A percentile compares a stretch with the other conserved stretches of the same genome.
phyloP scores from a whole-genome alignment of 257 asterid species.

The Solanum corneliomulleri region DNA sequence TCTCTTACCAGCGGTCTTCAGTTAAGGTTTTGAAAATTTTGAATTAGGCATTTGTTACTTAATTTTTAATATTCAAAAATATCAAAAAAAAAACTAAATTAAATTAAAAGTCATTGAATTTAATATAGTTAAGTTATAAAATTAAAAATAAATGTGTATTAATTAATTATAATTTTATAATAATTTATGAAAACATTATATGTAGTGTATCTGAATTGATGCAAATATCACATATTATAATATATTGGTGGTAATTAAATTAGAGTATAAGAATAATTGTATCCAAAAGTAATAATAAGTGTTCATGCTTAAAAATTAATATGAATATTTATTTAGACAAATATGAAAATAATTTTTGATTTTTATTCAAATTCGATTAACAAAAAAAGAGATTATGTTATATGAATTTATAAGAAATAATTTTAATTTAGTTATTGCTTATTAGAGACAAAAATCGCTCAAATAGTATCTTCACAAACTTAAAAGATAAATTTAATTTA shows the following conservation, averaged over 20 bases:
- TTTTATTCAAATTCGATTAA: background rate
- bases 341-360: background rate
- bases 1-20: background rate
- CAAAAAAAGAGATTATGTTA: background rate
- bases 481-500: background rate
- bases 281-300: background rate
- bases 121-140: background rate
- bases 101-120: background rate
- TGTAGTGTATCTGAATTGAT: background rate
- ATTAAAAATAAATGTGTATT: background rate
- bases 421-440: background rate
- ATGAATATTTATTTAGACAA: background rate
- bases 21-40: background rate
- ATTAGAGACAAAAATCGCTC: background rate
- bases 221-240: background rate
- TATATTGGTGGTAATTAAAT: background rate
- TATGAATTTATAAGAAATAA: background rate
- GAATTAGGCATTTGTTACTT: background rate
- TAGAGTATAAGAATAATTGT: background rate
- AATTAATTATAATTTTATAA: background rate
- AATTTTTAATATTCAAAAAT: background rate
- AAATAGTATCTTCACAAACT: background rate
- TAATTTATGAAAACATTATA: background rate
- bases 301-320: background rate
- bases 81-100: background rate